phyloP scores from a whole-genome alignment of 1,139 yeast species.

The Taphrina sp. region DNA sequence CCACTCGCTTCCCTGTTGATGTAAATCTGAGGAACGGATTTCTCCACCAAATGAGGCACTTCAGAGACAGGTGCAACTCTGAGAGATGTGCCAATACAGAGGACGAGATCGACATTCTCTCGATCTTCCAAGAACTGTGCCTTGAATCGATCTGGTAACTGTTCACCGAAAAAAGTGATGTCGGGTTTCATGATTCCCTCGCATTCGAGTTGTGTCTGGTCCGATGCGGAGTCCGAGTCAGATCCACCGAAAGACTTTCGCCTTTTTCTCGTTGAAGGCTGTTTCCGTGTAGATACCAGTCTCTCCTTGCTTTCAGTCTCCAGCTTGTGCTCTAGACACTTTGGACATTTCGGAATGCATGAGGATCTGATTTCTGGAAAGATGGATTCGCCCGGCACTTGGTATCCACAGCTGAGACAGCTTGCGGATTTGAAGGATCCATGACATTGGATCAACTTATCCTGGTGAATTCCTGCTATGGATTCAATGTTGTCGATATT shows the following conservation, averaged over 20 bases:
- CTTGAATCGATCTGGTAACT: constrained; percentile 73
- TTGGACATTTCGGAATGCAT: constrained; percentile 25
- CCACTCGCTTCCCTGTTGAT: constrained; percentile 75
- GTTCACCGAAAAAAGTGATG: constrained; percentile 91
- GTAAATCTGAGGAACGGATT: constrained; percentile 74
- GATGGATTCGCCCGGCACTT: constrained; percentile 66
- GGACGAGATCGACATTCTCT: constrained; percentile 68
- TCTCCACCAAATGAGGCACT: constrained; percentile 72
- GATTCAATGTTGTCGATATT: constrained; percentile 90
- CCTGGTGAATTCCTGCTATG: constrained; percentile 70
- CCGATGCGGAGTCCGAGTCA: constrained; percentile 22
- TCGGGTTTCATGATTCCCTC: constrained; percentile 90
- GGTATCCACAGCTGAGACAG: constrained; percentile 73
- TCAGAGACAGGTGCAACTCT: constrained; percentile 97
- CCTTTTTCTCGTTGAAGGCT: neutral
- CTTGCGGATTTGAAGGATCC: constrained; percentile 93
- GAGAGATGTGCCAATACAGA: constrained; percentile 89
- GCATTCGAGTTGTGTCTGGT: constrained; percentile 8
- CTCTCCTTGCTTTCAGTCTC: too few species aligned
- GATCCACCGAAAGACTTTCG: constrained; percentile 32
- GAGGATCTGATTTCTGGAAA: constrained; percentile 60
- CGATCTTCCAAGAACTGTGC: constrained; percentile 56
- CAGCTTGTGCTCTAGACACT: constrained; percentile 5
- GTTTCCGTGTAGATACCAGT: too few species aligned
- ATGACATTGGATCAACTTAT: constrained; percentile 85